Evolutionary conservation across 768 basidiomycete genomes (phyloP).

Genomic region (Cystobasidium tubakii): DNA sequence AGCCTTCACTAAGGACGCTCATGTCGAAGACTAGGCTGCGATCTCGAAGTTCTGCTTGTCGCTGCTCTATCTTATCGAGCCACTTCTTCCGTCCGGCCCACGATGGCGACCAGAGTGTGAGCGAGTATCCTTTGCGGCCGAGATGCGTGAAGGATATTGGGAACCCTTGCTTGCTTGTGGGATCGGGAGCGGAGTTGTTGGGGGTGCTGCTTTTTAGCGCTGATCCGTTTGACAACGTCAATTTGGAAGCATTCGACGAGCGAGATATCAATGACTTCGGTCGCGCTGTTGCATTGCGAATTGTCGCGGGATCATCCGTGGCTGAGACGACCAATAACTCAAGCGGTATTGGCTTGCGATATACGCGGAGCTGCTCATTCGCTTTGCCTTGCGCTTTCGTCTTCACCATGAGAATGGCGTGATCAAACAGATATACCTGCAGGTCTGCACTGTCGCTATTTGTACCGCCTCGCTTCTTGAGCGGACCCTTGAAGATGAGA

Average conservation of each 20-base stretch:
- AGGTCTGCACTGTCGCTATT: conserved; percentile 78
- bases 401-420: conserved; percentile 86
- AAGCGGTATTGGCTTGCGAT: conserved; percentile 92
- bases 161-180: conserved; percentile 69
- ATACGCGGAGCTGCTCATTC: conserved; percentile 85
- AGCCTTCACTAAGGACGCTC: conserved; percentile 73
- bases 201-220: neutral
- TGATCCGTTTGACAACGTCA: conserved; percentile 17
- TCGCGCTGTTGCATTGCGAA: conserved; percentile 42
- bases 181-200: conserved; percentile 47
- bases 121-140: conserved; percentile 82
- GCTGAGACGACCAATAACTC: conserved; percentile 80
- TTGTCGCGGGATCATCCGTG: conserved; percentile 55
- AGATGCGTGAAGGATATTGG: conserved; percentile 90
- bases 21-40: conserved; percentile 82
- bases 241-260: conserved; percentile 30
- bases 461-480: conserved; percentile 73
- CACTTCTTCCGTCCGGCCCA: conserved; percentile 82
- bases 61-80: conserved; percentile 83
- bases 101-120: conserved; percentile 85
- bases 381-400: conserved; percentile 67
- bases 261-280: conserved; percentile 48
- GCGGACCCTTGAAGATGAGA: conserved; percentile 78
- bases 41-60: conserved; percentile 77
- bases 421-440: conserved; percentile 91